Base-by-base conservation (phyloP, 202 grass and related monocot genomes). In the Zoysia matrella region DNA sequence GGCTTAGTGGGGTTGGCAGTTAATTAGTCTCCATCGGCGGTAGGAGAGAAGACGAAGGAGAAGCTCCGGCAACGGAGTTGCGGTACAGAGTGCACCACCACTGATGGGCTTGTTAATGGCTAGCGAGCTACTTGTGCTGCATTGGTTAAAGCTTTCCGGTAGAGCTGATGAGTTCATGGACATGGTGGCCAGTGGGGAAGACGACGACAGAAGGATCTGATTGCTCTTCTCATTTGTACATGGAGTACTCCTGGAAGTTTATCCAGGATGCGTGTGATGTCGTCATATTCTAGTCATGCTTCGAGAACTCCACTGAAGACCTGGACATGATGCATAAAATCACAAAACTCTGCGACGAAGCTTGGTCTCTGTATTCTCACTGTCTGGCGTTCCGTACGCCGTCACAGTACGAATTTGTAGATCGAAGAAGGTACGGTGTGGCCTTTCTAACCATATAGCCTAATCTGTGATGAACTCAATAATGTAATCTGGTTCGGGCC, bases 1-100 rank as follows among this genome's bases (percentile, higher is more conserved):
- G 41, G 2, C 0, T 42, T 64, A 86, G 88, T 89, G 88, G 74
- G 79, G 68, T 90, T 86, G 88, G 83, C 83, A 43, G 88, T 74
- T 74, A 63, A 14, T 62, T 65, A 62, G 83, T 89, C 88, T 39
- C 81, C 14, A 14, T 89, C 83, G 47, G 67, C 72, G 73, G 67
- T 73, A 77, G 87, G 72, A 85, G 71, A 84, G 55, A 1, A 30
- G 71, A 57, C n/a, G 46, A 42, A 16, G 14, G 73, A 56, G 36
- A 73, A 56, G 71, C 39, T 9, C 69, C 73, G 11, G 56, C 75
- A 16, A 18, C 71, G 52, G 18, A 49, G 74, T 52, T 52, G 65
- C 64, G 48, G 70, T 46, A 69, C 69, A 51, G 46, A 64, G 55
- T 65, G 68, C 83, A 79, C 83, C 75, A 52, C 71, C 57, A 14